A percentile compares a stretch with the other conserved stretches of the same genome.
Conservation (phyloP, 306 rosid genomes). For the Parietaria judaica region DNA sequence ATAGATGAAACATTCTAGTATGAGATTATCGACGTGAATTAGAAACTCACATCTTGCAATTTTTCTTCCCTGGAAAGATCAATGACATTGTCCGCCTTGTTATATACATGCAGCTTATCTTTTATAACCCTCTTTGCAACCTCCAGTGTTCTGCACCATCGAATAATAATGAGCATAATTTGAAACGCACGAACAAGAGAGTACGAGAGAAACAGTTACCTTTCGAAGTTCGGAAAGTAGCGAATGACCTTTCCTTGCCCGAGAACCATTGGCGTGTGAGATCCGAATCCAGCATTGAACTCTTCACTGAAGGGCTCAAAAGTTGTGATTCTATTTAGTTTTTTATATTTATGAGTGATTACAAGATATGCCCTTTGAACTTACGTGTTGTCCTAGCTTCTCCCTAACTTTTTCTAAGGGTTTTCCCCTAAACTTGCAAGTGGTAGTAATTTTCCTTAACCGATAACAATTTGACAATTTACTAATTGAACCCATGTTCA, state of each 20-base stretch:
- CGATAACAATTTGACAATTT: too few species aligned
- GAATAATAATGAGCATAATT: constrained; percentile 21
- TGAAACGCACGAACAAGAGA: too few species aligned
- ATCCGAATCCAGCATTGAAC: constrained; percentile 83
- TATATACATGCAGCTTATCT: constrained; percentile 53
- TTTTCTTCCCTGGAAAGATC: constrained; percentile 64
- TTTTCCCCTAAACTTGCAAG: too few species aligned
- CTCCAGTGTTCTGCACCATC: constrained; percentile 55
- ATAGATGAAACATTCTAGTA: not conserved
- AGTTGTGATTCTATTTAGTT: not conserved
- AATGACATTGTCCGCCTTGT: constrained; percentile 58
- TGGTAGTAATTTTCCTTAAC: too few species aligned
- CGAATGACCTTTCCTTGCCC: constrained; percentile 97
- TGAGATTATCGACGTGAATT: not conserved
- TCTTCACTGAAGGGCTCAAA: constrained; percentile 53
- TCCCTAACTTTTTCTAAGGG: too few species aligned
- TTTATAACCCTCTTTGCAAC: constrained; percentile 68
- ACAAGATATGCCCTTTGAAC: too few species aligned
- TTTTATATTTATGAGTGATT: too few species aligned
- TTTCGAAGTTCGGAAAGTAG: constrained; percentile 69
- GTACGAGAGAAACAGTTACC: constrained; percentile 33
- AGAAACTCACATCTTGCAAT: constrained; percentile 56
- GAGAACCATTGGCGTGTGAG: constrained; percentile 87
- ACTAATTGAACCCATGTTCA: too few species aligned
- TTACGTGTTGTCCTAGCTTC: too few species aligned